Evolutionary conservation across 2,329 filamentous ascomycete genomes (phyloP), one percentile per base, ranked within the genome.

Genomic region (Geosmithia putterillii): DNA sequence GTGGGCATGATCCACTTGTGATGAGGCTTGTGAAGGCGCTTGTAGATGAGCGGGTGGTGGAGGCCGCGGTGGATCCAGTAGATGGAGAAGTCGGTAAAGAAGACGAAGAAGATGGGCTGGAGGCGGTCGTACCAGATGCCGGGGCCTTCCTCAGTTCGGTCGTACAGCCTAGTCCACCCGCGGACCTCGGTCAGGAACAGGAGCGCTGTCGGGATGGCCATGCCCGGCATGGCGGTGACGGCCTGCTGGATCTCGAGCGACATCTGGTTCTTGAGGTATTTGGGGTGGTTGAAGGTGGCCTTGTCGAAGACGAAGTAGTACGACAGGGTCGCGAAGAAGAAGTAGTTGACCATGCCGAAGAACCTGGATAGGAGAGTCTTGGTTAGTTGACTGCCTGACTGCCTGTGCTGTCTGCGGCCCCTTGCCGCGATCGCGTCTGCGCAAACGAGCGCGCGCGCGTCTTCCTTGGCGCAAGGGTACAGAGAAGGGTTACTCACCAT

Each of bases 281-380:
- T 62, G 18, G 67, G 67, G 50, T 70, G 67, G 48, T 70, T 52
- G 52, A 67, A 64, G 42, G 67, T 57, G 12, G 64, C 62, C 15
- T 61, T 57, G 52, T 70, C 67, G 47, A 68, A 70, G 44, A 89
- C 66, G 62, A 86, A 77, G 61, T 81, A 63, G 64, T 88, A 89
- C 28, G 83, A 87, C 14, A 86, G 64, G 34, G 76, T 70, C 20
- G 82, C 79, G 57, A 77, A 83, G 50, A 80, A 51, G 57, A 82
- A 83, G 68, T 87, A 88, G 25, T 60, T 51, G 35, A 48, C 37
- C 14, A 42, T 17, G 9, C 41, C 45, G 22, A 41, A 38, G 20
- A 46, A 19, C 37, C 45, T 44, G 38, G 22, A 46, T 44, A 15
- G 20, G 7, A 4, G 36, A 5, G 36, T 38, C 18, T n/a, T n/a